These are phyloP conservation scores for Xerocomus potaroensis DNA, from an alignment of 768 basidiomycete genomes.

Conservation along the genomic window DNA sequence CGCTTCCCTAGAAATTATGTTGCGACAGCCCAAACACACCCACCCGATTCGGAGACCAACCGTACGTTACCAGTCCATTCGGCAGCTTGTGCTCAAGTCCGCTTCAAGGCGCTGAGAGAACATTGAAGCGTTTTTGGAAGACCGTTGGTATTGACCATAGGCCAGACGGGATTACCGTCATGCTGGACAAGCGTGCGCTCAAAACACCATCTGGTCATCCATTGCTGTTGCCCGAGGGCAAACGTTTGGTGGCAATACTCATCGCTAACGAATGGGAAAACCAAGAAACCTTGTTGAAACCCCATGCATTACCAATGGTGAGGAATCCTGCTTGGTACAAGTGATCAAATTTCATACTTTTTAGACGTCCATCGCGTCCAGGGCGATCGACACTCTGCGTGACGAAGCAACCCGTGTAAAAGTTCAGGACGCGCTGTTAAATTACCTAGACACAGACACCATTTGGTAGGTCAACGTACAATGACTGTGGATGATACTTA, in stretches of 20 bases:
- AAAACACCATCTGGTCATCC: constrained; percentile 86
- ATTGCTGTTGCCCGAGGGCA: constrained; percentile 65
- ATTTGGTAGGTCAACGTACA: constrained; percentile 55
- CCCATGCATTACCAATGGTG: constrained; percentile 90
- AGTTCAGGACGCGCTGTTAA: constrained; percentile 65
- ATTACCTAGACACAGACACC: constrained; percentile 93
- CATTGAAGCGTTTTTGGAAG: constrained; percentile 93
- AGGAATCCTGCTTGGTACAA: constrained; percentile 12
- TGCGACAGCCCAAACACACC: constrained; percentile 34
- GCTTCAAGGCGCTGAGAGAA: constrained; percentile 73
- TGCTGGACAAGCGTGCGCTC: constrained; percentile 77
- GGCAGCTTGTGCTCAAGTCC: constrained; percentile 1
- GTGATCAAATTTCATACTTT: constrained; percentile 6
- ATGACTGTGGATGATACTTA: constrained; percentile 2
- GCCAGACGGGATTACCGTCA: constrained; percentile 52
- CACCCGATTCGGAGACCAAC: constrained; percentile 56
- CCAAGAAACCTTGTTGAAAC: constrained; percentile 80
- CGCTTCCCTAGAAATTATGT: constrained; percentile 10
- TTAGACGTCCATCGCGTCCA: constrained; percentile 87
- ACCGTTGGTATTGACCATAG: constrained; percentile 71
- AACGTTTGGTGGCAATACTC: constrained; percentile 71
- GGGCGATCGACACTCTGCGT: constrained; percentile 78
- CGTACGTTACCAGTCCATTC: constrained; percentile 38
- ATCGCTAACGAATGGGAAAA: constrained; percentile 97
- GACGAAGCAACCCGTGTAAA: constrained; percentile 53